phyloP scores from a whole-genome alignment of 2,329 filamentous ascomycete species.

The Penicillium italicum region DNA sequence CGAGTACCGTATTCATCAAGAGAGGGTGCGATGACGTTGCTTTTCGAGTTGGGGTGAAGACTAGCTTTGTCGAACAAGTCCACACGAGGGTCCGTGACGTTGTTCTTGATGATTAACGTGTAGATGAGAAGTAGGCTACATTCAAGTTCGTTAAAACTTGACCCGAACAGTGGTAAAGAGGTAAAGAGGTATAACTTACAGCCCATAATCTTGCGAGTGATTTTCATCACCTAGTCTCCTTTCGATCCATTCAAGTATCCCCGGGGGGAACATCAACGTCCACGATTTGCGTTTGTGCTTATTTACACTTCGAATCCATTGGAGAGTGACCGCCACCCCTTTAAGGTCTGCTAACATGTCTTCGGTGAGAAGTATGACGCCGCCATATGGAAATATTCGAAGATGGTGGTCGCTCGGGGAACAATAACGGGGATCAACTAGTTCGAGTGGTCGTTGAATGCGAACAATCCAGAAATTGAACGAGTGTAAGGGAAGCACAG shows the following conservation, averaged over 20 bases:
- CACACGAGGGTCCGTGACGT: conserved; percentile 14
- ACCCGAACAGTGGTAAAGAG: background rate
- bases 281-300: conserved; percentile 30
- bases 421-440: conserved; percentile 14
- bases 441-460: conserved; percentile 25
- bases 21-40: conserved; percentile 30
- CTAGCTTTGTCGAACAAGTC: conserved; percentile 11
- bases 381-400: conserved; percentile 39
- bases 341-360: conserved; percentile 33
- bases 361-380: conserved; percentile 41
- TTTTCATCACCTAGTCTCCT: conserved; percentile 19
- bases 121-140: conserved; percentile 10
- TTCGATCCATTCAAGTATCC: conserved; percentile 35
- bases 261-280: conserved; percentile 41
- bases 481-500: conserved; percentile 19
- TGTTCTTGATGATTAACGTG: conserved; percentile 25
- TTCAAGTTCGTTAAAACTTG: background rate
- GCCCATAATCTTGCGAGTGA: background rate
- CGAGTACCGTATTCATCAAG: conserved; percentile 30
- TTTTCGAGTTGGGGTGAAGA: conserved; percentile 24
- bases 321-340: conserved; percentile 31
- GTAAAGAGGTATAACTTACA: conserved; percentile 3
- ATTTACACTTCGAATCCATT: conserved; percentile 33
- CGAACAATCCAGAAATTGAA: conserved; percentile 39
- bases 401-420: conserved; percentile 24